These are phyloP conservation scores for Aspergillus steynii DNA, from an alignment of 495 filamentous ascomycete genomes.

Conservation along the genomic window DNA sequence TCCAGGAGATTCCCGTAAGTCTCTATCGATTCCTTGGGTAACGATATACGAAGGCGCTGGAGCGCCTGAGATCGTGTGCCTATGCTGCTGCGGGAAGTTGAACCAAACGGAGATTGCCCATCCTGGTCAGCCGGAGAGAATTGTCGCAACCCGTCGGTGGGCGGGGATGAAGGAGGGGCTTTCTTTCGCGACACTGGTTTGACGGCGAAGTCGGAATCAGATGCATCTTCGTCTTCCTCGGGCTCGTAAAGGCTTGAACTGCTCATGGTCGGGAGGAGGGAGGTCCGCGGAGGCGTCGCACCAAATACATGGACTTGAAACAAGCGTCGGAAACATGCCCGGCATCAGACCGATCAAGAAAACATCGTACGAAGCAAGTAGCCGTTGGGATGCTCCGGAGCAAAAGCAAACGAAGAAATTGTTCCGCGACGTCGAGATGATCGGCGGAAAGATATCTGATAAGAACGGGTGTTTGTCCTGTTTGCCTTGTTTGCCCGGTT, in stretches of 20 bases:
- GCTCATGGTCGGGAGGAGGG: slow-evolving; percentile 36
- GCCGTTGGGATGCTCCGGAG: not conserved
- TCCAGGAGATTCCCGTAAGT: slow-evolving; percentile 62
- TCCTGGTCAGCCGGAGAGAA: not conserved
- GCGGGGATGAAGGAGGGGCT: slow-evolving; percentile 13
- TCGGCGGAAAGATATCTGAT: slow-evolving; percentile 22
- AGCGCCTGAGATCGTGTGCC: slow-evolving; percentile 15
- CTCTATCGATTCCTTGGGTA: slow-evolving; percentile 20
- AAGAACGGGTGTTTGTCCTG: slow-evolving; percentile 43
- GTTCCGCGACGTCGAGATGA: not conserved
- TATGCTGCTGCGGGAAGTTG: not conserved
- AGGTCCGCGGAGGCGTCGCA: slow-evolving; percentile 13
- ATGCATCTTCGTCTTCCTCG: slow-evolving; percentile 34
- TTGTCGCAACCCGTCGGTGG: not conserved
- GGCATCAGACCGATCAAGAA: slow-evolving; percentile 3
- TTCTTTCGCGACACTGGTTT: slow-evolving; percentile 1
- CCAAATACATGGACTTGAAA: slow-evolving; percentile 20
- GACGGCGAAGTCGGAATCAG: slow-evolving; percentile 23
- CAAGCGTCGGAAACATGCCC: slow-evolving; percentile 31
- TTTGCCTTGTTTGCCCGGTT: slow-evolving; percentile 29
- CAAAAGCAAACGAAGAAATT: slow-evolving; percentile 19
- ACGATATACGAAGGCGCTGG: slow-evolving; percentile 8
- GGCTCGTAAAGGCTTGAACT: slow-evolving; percentile 33
- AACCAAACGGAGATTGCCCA: not conserved
- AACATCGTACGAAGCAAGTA: not conserved